Percentiles rank a stretch among this genome's conserved stretches.
These are phyloP conservation scores for Margaritispora aquatica DNA, from an alignment of 495 filamentous ascomycete genomes.

Conservation along the genomic window DNA sequence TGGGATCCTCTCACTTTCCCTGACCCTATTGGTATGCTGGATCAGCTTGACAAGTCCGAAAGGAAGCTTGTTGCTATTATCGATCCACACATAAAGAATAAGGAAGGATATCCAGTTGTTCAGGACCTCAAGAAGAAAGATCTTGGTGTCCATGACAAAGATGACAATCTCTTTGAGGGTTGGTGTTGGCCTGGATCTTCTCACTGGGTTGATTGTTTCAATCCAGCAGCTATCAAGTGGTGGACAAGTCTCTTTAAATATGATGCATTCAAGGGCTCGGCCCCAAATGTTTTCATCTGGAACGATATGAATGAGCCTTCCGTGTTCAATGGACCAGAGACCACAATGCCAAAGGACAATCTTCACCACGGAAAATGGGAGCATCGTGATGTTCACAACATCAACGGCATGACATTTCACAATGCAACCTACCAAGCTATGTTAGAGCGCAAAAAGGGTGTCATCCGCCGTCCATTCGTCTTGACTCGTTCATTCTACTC, in stretches of 20 bases:
- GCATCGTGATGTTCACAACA: slow-evolving; percentile 91
- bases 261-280: slow-evolving; percentile 73
- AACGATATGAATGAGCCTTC: slow-evolving; percentile 99
- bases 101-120: slow-evolving; percentile 65
- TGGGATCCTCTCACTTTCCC: slow-evolving; percentile 86
- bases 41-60: slow-evolving; percentile 74
- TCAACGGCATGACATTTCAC: slow-evolving; percentile 89
- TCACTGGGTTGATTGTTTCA: slow-evolving; percentile 94
- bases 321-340: slow-evolving; percentile 96
- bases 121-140: slow-evolving; percentile 79
- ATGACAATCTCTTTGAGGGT: slow-evolving; percentile 82
- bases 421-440: slow-evolving; percentile 88
- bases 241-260: slow-evolving; percentile 86
- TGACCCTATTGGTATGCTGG: slow-evolving; percentile 79
- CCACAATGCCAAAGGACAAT: slow-evolving; percentile 97
- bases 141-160: slow-evolving; percentile 81
- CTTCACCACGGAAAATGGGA: slow-evolving; percentile 90
- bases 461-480: slow-evolving; percentile 77
- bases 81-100: slow-evolving; percentile 96
- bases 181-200: slow-evolving; percentile 99
- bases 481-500: slow-evolving; percentile 89
- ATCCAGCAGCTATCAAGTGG: slow-evolving; percentile 78
- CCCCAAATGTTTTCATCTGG: slow-evolving; percentile 87
- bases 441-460: slow-evolving; percentile 71
- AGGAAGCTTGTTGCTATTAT: slow-evolving; percentile 92